These are phyloP conservation scores for Porodaedalea pini DNA, from an alignment of 1,284 basidiomycete genomes.

Conservation along the genomic window DNA sequence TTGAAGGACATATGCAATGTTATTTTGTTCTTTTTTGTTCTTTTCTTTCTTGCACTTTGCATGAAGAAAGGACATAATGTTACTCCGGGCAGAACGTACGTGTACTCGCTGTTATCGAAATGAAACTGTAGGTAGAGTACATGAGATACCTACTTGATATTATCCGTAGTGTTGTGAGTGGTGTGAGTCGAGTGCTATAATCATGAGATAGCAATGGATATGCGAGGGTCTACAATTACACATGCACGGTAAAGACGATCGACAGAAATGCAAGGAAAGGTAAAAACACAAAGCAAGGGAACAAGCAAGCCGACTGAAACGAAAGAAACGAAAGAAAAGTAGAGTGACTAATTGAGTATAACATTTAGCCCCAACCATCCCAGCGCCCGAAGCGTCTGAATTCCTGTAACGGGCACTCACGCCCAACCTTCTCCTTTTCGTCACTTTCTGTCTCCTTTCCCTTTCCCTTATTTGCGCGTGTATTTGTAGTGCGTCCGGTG, in stretches of 20 bases:
- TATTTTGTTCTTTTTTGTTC: too few relatives aligned
- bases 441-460: slow-evolving; percentile 53
- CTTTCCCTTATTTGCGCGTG: slow-evolving; percentile 56
- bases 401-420: slow-evolving; percentile 67
- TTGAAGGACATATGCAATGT: too few relatives aligned
- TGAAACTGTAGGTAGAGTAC: too few relatives aligned
- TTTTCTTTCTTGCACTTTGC: too few relatives aligned
- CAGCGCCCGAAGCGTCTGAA: slow-evolving; percentile 77
- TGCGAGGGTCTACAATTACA: slow-evolving; percentile 17
- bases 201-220: not conserved
- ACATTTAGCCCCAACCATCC: slow-evolving; percentile 76
- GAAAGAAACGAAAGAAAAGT: slow-evolving; percentile 2
- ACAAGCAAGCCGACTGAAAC: not conserved
- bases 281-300: not conserved
- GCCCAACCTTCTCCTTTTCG: slow-evolving; percentile 56
- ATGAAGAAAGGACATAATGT: too few relatives aligned
- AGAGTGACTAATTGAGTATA: not conserved
- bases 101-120: too few relatives aligned
- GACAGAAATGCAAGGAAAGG: not conserved
- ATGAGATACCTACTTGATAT: too few relatives aligned
- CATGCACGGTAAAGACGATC: slow-evolving; percentile 2
- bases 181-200: too few relatives aligned
- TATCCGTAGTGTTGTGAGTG: too few relatives aligned
- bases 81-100: too few relatives aligned
- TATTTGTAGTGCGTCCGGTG: slow-evolving; percentile 20